A percentile compares a stretch with the other conserved stretches of the same genome.
Evolutionary conservation across 2,329 filamentous ascomycete species (phyloP).

Genomic region (Fusarium foetens): DNA sequence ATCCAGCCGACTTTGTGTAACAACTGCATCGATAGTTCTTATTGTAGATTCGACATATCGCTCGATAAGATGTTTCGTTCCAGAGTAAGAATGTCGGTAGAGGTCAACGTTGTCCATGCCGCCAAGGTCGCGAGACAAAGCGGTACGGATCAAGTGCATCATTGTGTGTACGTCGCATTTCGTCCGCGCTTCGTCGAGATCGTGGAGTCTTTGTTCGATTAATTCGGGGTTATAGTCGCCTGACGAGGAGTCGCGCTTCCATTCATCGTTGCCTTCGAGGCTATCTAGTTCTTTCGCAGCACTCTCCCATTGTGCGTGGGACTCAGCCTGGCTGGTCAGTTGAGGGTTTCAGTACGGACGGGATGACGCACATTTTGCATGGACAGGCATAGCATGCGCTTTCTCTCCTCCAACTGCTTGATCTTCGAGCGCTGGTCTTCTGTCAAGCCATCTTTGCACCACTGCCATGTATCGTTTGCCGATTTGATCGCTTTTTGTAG

Average conservation of each 20-base stretch:
- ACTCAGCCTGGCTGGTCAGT: constrained; percentile 65
- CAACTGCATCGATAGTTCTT: constrained; percentile 76
- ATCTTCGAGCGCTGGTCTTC: constrained; percentile 60
- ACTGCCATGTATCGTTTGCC: constrained; percentile 56
- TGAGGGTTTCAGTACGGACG: neutral
- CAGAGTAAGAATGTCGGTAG: constrained; percentile 85
- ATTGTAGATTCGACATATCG: constrained; percentile 84
- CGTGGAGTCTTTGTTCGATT: constrained; percentile 73
- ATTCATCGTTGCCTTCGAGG: constrained; percentile 81
- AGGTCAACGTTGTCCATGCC: constrained; percentile 86
- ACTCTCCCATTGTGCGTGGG: constrained; percentile 76
- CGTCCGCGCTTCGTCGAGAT: constrained; percentile 78
- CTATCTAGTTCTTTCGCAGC: constrained; percentile 81
- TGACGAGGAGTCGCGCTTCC: constrained; percentile 75
- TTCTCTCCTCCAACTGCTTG: constrained; percentile 64
- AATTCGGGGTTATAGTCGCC: constrained; percentile 77
- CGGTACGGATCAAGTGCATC: constrained; percentile 82
- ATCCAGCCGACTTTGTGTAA: constrained; percentile 66
- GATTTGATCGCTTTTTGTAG: constrained; percentile 50
- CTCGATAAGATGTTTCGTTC: constrained; percentile 89
- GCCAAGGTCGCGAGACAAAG: constrained; percentile 81
- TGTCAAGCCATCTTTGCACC: constrained; percentile 64
- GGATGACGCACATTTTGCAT: constrained; percentile 70
- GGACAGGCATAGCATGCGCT: constrained; percentile 69
- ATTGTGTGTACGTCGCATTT: constrained; percentile 79